Evolutionary conservation across 1,139 yeast genomes (phyloP).

Genomic region (Lodderomyces jiufengensis): DNA sequence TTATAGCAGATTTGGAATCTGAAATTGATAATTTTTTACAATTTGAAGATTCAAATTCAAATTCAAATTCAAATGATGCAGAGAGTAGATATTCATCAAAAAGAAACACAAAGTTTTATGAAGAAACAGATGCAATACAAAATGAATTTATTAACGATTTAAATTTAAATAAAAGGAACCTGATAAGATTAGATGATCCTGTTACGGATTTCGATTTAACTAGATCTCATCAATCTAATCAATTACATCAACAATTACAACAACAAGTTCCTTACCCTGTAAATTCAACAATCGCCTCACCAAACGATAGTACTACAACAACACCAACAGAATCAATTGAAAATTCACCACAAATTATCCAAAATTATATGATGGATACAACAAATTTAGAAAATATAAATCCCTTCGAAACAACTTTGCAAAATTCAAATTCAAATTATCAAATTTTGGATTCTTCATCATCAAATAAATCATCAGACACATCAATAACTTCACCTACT

Average conservation of each 20-base stretch:
- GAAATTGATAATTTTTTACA: slow-evolving; percentile 14
- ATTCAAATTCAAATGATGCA: background rate
- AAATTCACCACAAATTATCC: slow-evolving; percentile 9
- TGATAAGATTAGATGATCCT: slow-evolving; percentile 3
- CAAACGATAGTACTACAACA: slow-evolving; percentile 4
- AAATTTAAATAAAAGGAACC: slow-evolving; percentile 1
- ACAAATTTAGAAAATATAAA: slow-evolving; percentile 1
- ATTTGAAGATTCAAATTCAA: slow-evolving; percentile 4
- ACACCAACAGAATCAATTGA: slow-evolving; percentile 11
- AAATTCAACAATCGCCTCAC: slow-evolving; percentile 5
- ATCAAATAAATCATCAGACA: slow-evolving; percentile 3
- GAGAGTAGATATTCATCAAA: no score
- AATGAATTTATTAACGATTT: slow-evolving; percentile 6
- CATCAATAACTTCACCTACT: slow-evolving; percentile 3
- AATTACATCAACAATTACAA: no score
- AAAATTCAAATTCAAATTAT: background rate
- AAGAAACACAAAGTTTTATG: slow-evolving; percentile 3
- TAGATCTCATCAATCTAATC: no score
- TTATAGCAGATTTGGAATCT: slow-evolving; percentile 12
- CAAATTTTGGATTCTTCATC: background rate
- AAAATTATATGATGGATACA: slow-evolving; percentile 8
- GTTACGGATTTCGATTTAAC: slow-evolving; percentile 2
- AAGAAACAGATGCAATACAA: slow-evolving; percentile 4
- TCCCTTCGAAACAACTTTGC: slow-evolving; percentile 4
- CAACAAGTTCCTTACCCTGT: slow-evolving; percentile 8